Conservation (phyloP, 2,329 filamentous ascomycete genomes). For the Apiospora koreana region DNA sequence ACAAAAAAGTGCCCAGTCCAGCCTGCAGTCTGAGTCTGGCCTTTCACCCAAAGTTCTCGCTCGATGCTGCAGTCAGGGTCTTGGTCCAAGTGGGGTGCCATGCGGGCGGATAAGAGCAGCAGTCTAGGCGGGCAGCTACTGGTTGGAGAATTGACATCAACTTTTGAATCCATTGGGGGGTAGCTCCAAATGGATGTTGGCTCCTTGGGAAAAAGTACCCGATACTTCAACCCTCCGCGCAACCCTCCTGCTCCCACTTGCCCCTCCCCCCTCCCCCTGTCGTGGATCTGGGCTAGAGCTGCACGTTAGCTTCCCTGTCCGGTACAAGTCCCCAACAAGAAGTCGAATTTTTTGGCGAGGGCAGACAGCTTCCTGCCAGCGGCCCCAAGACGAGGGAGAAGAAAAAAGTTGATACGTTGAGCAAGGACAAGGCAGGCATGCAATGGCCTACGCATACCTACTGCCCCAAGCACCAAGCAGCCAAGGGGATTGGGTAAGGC, state of each 20-base stretch:
- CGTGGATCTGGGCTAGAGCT: slow-evolving; percentile 15
- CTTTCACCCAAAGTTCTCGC: background rate
- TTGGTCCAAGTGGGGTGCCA: slow-evolving; percentile 3
- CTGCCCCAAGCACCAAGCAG: background rate
- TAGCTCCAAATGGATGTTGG: no score
- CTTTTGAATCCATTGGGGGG: background rate
- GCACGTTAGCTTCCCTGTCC: slow-evolving; percentile 14
- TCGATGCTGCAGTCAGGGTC: slow-evolving; percentile 9
- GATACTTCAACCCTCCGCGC: background rate
- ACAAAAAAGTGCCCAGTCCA: background rate
- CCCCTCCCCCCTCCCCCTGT: slow-evolving; percentile 10
- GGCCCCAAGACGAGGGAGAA: background rate
- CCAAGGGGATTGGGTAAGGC: background rate
- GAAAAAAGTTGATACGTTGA: slow-evolving; percentile 13
- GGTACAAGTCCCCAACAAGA: slow-evolving; percentile 33
- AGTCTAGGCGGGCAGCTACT: background rate
- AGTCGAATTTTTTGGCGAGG: slow-evolving; percentile 33
- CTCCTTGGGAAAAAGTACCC: slow-evolving; percentile 4
- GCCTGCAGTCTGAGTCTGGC: background rate
- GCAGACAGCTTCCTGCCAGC: slow-evolving; percentile 16
- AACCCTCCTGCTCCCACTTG: background rate
- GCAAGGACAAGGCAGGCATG: slow-evolving; percentile 7
- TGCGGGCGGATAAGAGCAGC: slow-evolving; percentile 2
- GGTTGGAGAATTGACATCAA: background rate
- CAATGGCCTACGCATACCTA: no score